A percentile compares a stretch with the other conserved stretches of the same genome.
These are phyloP conservation scores for Daldinia childiae DNA, from an alignment of 495 filamentous ascomycete species.

Conservation along the genomic window DNA sequence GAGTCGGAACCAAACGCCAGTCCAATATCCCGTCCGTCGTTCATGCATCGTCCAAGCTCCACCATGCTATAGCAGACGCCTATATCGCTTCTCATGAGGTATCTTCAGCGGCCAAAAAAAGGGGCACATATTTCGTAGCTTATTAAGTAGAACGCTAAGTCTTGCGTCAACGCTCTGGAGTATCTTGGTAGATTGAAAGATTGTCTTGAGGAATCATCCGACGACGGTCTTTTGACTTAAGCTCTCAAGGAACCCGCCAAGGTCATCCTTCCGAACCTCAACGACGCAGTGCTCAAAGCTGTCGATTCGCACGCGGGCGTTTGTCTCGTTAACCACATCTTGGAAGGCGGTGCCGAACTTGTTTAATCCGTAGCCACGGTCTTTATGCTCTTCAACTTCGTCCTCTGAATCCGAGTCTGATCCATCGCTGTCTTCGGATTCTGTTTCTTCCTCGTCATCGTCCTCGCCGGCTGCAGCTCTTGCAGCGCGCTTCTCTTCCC, in stretches of 20 bases:
- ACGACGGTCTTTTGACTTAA: slow-evolving; percentile 92
- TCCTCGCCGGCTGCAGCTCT: slow-evolving; percentile 58
- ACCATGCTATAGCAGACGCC: slow-evolving; percentile 15
- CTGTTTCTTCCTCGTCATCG: slow-evolving; percentile 67
- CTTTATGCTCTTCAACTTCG: slow-evolving; percentile 63
- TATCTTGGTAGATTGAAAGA: neutral
- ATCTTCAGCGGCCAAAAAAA: slow-evolving; percentile 1
- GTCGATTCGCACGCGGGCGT: slow-evolving; percentile 88
- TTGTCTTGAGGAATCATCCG: slow-evolving; percentile 61
- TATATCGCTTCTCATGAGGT: slow-evolving; percentile 22
- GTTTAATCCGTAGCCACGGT: slow-evolving; percentile 77
- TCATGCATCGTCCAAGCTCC: slow-evolving; percentile 32
- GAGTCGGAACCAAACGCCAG: slow-evolving; percentile 25
- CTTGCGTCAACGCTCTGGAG: slow-evolving; percentile 2
- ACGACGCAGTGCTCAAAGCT: slow-evolving; percentile 98
- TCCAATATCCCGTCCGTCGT: slow-evolving; percentile 17
- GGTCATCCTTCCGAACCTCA: slow-evolving; percentile 94
- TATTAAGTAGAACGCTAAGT: slow-evolving; percentile 4
- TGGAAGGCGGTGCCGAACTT: slow-evolving; percentile 95
- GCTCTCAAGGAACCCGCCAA: slow-evolving; percentile 88
- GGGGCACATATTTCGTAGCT: slow-evolving; percentile 9
- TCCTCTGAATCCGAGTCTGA: slow-evolving; percentile 70
- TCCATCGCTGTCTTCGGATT: slow-evolving; percentile 65
- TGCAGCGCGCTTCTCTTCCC: slow-evolving; percentile 66
- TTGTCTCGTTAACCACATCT: slow-evolving; percentile 92